Evolutionary conservation across 208 protist genomes (phyloP), one percentile per base, ranked within the genome.

Genomic region (Borovskyia barvae): DNA sequence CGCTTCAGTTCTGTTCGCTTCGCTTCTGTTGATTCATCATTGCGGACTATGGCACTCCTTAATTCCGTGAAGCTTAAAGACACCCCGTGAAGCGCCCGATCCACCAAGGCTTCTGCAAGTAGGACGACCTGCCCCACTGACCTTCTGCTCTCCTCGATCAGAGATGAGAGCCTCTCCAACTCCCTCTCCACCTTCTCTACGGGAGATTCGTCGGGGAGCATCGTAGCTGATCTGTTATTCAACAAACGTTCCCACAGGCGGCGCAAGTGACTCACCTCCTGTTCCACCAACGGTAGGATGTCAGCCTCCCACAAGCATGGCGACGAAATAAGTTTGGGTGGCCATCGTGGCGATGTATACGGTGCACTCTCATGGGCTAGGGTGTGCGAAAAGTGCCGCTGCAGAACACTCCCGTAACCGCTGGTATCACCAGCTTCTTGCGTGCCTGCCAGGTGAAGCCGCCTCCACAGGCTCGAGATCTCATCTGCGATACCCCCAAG

Each of bases 11-110:
- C 71, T 49, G 47, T 37, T 26, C 77, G 80, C 53, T 77, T 68
- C 12, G 61, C 66, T 19, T 73, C 75, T 1, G 84, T 87, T 0
- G 84, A 74, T 35, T 87, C 80, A 67, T 91, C 84, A 54, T 91
- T 91, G 30, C 4, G 22, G 19, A 66, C 41, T 20, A 91, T 75
- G 12, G 55, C 54, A 9, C 39, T 26, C 19, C 72, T 50, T 3
- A 70, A 40, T 0, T 39, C 30, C 2, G 22, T 33, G 9, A 78
- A 22, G 30, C 66, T 43, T n/a, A 19, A 8, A 3, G 41, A 8
- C 19, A 75, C 41, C 40, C 37, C 70, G 0, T 40, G 4, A 1
- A 46, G 29, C 8, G 58, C 54, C 14, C 68, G 41, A 2, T 65
- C 22, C 0, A 66, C 50, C 9, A 91, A 17, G 6, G 84, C 72